Evolutionary conservation across 768 basidiomycete genomes (phyloP), one percentile per base, ranked within the genome.

Genomic region (Fistulinella prunicolor): DNA sequence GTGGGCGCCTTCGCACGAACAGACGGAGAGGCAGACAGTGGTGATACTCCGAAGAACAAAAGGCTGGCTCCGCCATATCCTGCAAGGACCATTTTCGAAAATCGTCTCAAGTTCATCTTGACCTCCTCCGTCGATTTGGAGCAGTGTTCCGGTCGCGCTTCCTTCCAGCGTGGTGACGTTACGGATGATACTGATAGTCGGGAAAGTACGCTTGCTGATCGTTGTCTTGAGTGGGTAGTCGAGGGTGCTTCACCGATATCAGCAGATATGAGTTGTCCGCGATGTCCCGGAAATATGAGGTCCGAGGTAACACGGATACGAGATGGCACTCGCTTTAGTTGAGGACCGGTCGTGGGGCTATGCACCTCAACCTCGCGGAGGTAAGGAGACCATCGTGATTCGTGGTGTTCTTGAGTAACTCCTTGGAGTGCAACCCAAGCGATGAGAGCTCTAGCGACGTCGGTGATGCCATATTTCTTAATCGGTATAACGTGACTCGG

Each of bases 61-160:
- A 91, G 73, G 39, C 81, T 83, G 1, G 89, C 83, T 2, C 90
- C 90, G 13, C 89, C 90, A 56, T 93, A 92, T 3, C 89, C 87
- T 1, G 87, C 89, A 7, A 93, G 72, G 2, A 87, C 86, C 70
- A 93, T 80, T 64, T 90, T 89, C 13, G 87, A 89, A 32, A 89
- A 73, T 10, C 90, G 77, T 21, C 88, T 79, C n/a, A 92, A 67
- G 10, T 85, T 87, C 17, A 75, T 63, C 59, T 85, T 86, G 47
- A 89, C 70, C 40, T 86, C 82, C 2, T 71, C 65, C 52, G 50
- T 76, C 66, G 65, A 57, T 47, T 54, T 67, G 13, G 51, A 56
- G 32, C 26, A 57, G n/a, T 57, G 53, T 28, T 61, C 65, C n/a
- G 52, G 44, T n/a, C 44, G 55, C 0, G 13, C 16, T 12, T 67